phyloP scores from a whole-genome alignment of 2,329 filamentous ascomycete genomes.

The Paraphaeosphaeria minitans region DNA sequence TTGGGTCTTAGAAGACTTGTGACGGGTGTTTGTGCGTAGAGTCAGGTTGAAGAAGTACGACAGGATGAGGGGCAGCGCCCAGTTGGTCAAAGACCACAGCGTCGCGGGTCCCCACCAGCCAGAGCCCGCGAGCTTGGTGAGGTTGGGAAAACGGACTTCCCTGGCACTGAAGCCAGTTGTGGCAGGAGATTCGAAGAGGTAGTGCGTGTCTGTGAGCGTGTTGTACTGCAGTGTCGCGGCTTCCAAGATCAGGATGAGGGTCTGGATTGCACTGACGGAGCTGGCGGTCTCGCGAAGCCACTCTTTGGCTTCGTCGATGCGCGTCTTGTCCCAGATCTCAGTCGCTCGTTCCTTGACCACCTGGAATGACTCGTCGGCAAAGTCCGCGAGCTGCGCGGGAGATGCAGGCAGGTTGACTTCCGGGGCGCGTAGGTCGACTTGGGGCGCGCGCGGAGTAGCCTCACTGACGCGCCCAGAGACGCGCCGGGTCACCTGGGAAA shows the following conservation, averaged over 20 bases:
- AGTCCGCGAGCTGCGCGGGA: conserved; percentile 62
- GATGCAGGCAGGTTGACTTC: conserved; percentile 69
- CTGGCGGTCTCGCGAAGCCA: conserved; percentile 72
- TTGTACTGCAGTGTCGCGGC: conserved; percentile 70
- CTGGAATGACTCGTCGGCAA: conserved; percentile 74
- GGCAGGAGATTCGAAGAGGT: conserved; percentile 74
- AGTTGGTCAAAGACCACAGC: conserved; percentile 75
- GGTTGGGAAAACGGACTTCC: conserved; percentile 74
- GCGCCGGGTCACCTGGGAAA: conserved; percentile 52
- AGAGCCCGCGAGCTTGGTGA: conserved; percentile 69
- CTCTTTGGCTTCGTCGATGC: conserved; percentile 69
- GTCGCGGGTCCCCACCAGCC: conserved; percentile 84
- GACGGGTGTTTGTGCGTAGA: conserved; percentile 57
- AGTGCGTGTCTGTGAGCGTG: conserved; percentile 69
- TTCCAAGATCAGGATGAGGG: conserved; percentile 63
- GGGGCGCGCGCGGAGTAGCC: conserved; percentile 61
- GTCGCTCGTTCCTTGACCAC: conserved; percentile 68
- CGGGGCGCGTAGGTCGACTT: conserved; percentile 62
- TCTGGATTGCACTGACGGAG: conserved; percentile 61
- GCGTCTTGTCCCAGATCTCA: conserved; percentile 67
- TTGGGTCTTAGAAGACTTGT: conserved; percentile 51
- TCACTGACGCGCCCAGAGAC: conserved; percentile 54
- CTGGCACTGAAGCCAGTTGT: conserved; percentile 61
- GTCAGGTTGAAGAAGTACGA: conserved; percentile 94
- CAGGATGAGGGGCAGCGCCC: conserved; percentile 70